Base-by-base conservation (phyloP, 352 stramenopile species). In the Globisporangium megalacanthum region DNA sequence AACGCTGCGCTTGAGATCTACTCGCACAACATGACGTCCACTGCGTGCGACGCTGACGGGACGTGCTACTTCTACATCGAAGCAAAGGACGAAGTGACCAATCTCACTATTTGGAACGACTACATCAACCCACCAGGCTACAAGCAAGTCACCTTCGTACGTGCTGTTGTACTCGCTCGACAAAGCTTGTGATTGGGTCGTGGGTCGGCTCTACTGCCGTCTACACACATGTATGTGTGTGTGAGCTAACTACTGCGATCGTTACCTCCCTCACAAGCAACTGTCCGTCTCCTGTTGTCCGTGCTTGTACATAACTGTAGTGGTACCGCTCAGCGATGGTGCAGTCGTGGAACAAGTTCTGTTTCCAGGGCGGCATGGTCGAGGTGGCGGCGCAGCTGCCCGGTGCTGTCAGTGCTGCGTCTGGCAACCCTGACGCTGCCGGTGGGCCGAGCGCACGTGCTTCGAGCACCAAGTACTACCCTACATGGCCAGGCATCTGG, bases 331-430 rank as follows among this genome's bases (percentile, higher is more conserved):
- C 78, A 7, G 93, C 77, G 0, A 97, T 98, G 90, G 47, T 98
- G 0, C 90, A 97, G 65, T 85, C 73, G 1, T 98, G 92, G 92
- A 97, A 97, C 63, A 97, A 97, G 54, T 98, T 98, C 55, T 98
- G 92, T 66, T 97, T 97, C 65, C 95, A 96, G 42, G 94, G 94
- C 20, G 94, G 94, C 4, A 97, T 98, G 60, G 58, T 98, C 8
- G 91, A 98, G 68, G 79, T 96, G 9, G 69, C 81, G 25, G 83
- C 93, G 5, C 83, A 95, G 52, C 71, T 98, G 0, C 94, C 94
- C 0, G 94, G 92, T 11, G 49, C 52, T 13, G 69, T 77, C 68
- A 62, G 73, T 10, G 68, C 79, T 13, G 70, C 74, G 0, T 80
- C 73, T 0, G 63, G 63, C 0, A 86, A 86, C 19, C 73, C 76